Conservation (phyloP, 345 rosid species). For the Pugionium dolabratum region DNA sequence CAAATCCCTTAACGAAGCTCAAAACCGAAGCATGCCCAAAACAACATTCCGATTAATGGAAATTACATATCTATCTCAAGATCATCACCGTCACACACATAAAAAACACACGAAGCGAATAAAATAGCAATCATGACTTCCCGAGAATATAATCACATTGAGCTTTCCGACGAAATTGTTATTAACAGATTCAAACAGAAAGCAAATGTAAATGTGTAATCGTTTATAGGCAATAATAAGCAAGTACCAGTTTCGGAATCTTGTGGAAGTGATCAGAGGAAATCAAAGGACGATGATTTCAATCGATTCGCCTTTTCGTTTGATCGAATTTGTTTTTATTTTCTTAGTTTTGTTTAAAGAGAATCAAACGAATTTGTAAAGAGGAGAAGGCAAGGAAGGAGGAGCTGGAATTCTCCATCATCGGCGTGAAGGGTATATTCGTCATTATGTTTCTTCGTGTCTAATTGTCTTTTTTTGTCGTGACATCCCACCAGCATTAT, state of each 20-base stretch:
- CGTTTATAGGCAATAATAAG: neutral
- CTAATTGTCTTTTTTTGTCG: neutral
- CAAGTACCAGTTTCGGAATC: slow-evolving; percentile 25
- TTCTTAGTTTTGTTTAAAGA: neutral
- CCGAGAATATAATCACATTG: neutral
- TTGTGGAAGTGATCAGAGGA: slow-evolving; percentile 14
- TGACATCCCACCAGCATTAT: slow-evolving; percentile 33
- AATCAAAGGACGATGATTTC: neutral
- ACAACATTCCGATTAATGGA: neutral
- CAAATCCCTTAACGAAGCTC: neutral
- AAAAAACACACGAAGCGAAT: too few relatives aligned
- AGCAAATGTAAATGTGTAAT: neutral
- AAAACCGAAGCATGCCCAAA: neutral
- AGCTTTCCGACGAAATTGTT: neutral
- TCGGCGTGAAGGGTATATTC: slow-evolving; percentile 36
- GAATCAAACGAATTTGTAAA: slow-evolving; percentile 1
- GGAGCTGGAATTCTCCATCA: slow-evolving; percentile 26
- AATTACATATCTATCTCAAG: neutral
- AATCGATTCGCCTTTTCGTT: slow-evolving; percentile 9
- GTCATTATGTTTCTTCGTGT: slow-evolving; percentile 32
- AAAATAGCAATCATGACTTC: too few relatives aligned
- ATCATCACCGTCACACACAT: too few relatives aligned
- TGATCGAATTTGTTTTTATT: neutral
- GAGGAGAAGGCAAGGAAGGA: slow-evolving; percentile 13
- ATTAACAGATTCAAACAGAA: slow-evolving; percentile 12